A percentile compares a stretch with the other conserved stretches of the same genome.
Conservation (phyloP, 2,329 filamentous ascomycete genomes). For the Aspergillus flavus region DNA sequence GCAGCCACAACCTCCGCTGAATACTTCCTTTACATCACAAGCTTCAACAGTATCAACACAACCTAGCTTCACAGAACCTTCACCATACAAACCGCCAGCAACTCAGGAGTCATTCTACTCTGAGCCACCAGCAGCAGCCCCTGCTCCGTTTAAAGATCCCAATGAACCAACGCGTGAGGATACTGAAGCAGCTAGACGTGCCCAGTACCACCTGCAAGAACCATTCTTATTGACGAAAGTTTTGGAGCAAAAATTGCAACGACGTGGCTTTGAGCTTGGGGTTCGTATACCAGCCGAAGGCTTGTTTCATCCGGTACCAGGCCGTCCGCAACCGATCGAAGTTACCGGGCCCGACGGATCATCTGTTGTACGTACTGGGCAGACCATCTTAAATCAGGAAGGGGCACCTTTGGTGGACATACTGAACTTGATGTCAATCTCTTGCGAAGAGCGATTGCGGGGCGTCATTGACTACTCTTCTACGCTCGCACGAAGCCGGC, state of each 20-base stretch:
- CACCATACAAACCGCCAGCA: conserved; percentile 57
- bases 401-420: conserved; percentile 75
- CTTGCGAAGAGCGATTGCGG: conserved; percentile 76
- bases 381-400: conserved; percentile 71
- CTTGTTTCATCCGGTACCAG: conserved; percentile 50
- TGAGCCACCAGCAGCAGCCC: conserved; percentile 63
- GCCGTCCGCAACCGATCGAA: conserved; percentile 48
- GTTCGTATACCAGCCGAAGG: conserved; percentile 62
- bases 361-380: conserved; percentile 64
- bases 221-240: conserved; percentile 70
- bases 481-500: conserved; percentile 69
- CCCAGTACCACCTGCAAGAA: conserved; percentile 71
- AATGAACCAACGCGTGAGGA: conserved; percentile 65
- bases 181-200: conserved; percentile 63
- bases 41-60: conserved; percentile 45
- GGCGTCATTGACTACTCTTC: conserved; percentile 77
- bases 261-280: conserved; percentile 61
- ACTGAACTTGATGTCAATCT: conserved; percentile 78
- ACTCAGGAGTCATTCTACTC: conserved; percentile 64
- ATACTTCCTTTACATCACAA: conserved; percentile 44
- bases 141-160: conserved; percentile 66
- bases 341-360: conserved; percentile 64
- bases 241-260: conserved; percentile 57
- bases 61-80: conserved; percentile 54
- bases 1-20: conserved; percentile 41